Percentiles rank a stretch among this genome's conserved stretches.
Evolutionary conservation across 2,329 filamentous ascomycete species (phyloP).

Genomic region (Paramyrothecium sp.): DNA sequence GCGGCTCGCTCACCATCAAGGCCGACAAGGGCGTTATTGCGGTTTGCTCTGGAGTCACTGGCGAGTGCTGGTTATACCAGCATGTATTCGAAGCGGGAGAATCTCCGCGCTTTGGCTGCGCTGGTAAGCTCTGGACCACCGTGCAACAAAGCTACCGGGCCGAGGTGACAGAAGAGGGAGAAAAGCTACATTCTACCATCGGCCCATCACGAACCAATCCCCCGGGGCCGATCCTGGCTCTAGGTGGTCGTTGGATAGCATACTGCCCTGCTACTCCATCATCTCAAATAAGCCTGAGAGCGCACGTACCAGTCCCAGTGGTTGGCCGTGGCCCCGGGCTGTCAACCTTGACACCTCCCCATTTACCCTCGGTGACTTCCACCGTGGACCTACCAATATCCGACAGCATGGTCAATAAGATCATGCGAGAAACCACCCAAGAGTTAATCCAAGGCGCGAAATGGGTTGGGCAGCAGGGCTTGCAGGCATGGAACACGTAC

Average conservation of each 20-base stretch:
- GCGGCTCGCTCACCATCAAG: slow-evolving; percentile 71
- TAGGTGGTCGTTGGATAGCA: slow-evolving; percentile 74
- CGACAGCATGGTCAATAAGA: slow-evolving; percentile 71
- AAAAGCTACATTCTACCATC: slow-evolving; percentile 33
- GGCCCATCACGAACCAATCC: slow-evolving; percentile 38
- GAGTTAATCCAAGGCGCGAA: slow-evolving; percentile 72
- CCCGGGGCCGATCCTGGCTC: slow-evolving; percentile 65
- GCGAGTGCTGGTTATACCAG: slow-evolving; percentile 80
- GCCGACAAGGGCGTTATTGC: slow-evolving; percentile 70
- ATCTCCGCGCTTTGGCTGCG: slow-evolving; percentile 56
- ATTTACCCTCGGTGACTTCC: slow-evolving; percentile 64
- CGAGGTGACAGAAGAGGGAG: slow-evolving; percentile 45
- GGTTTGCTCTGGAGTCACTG: slow-evolving; percentile 77
- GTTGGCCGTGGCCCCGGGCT: slow-evolving; percentile 55
- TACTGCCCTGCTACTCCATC: slow-evolving; percentile 73
- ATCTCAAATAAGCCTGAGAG: slow-evolving; percentile 68
- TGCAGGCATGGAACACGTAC: slow-evolving; percentile 78
- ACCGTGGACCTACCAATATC: slow-evolving; percentile 70
- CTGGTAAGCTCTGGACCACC: slow-evolving; percentile 91
- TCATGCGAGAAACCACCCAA: slow-evolving; percentile 77
- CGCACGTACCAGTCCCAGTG: slow-evolving; percentile 57
- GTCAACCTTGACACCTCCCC: slow-evolving; percentile 63
- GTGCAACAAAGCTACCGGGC: slow-evolving; percentile 62
- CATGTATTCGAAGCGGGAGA: slow-evolving; percentile 45
- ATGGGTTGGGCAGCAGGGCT: slow-evolving; percentile 75